These are phyloP conservation scores for Aspergillus latus DNA, from an alignment of 2,329 filamentous ascomycete genomes.

Conservation along the genomic window DNA sequence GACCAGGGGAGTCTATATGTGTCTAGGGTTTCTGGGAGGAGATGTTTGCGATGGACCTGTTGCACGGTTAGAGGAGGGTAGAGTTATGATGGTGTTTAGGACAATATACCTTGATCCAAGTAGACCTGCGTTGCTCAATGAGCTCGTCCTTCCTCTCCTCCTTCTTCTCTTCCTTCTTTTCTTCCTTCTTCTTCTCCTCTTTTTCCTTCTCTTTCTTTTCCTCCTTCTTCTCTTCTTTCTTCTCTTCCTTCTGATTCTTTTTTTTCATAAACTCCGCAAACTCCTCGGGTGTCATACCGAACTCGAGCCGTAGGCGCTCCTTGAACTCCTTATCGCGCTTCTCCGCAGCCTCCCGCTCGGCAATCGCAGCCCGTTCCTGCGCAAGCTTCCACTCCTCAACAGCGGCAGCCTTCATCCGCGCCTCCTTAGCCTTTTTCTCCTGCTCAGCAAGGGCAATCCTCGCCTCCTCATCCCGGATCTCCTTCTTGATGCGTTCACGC, in stretches of 20 bases:
- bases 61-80: background rate
- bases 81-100: background rate
- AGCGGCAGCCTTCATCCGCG: slow-evolving; percentile 42
- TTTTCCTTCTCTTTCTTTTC: slow-evolving; percentile 41
- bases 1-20: slow-evolving; percentile 49
- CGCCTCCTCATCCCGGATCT: slow-evolving; percentile 47
- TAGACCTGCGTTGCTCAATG: slow-evolving; percentile 27
- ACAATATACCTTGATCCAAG: slow-evolving; percentile 45
- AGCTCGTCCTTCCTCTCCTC: slow-evolving; percentile 19
- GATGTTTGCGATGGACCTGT: slow-evolving; percentile 47
- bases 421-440: slow-evolving; percentile 32
- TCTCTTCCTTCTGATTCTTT: slow-evolving; percentile 34
- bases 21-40: slow-evolving; percentile 48
- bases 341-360: slow-evolving; percentile 35
- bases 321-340: slow-evolving; percentile 35
- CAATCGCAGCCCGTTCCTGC: slow-evolving; percentile 29
- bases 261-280: slow-evolving; percentile 45
- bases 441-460: slow-evolving; percentile 39
- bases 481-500: slow-evolving; percentile 42
- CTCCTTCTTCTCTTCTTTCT: slow-evolving; percentile 23
- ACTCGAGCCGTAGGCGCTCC: slow-evolving; percentile 40
- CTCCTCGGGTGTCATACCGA: slow-evolving; percentile 43
- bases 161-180: slow-evolving; percentile 35
- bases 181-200: slow-evolving; percentile 34
- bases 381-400: slow-evolving; percentile 39